Evolutionary conservation across 495 filamentous ascomycete genomes (phyloP).

Genomic region (Talaromyces wortmannii): DNA sequence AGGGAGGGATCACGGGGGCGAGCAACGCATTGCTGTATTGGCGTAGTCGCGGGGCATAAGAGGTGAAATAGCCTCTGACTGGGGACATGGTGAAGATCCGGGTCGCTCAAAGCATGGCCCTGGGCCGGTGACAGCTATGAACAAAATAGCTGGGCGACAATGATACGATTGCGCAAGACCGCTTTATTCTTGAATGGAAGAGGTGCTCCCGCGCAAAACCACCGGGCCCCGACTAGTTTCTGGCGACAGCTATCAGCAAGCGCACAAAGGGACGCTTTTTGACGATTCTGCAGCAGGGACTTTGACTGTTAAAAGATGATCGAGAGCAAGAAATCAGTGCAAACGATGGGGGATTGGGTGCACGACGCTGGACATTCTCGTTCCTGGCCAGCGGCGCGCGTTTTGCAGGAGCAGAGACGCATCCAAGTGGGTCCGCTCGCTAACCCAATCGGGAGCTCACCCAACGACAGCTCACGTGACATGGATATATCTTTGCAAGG

Average conservation of each 20-base stretch:
- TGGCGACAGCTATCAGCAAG: too few species aligned
- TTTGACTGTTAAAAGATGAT: neutral
- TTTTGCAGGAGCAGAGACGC: neutral
- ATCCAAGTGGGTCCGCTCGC: neutral
- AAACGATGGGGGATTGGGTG: neutral
- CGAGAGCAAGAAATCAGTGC: neutral
- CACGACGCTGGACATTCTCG: neutral
- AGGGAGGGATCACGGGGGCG: conserved; percentile 72
- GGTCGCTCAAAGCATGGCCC: conserved; percentile 36
- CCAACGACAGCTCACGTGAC: neutral
- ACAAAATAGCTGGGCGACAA: neutral
- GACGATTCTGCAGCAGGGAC: too few species aligned
- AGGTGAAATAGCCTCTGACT: conserved; percentile 83
- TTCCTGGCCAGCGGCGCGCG: neutral
- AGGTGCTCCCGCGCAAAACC: neutral
- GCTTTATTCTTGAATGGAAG: neutral
- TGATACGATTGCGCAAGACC: neutral
- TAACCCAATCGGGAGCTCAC: neutral
- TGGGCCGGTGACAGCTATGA: neutral
- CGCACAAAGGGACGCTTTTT: too few species aligned
- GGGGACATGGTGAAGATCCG: conserved; percentile 52
- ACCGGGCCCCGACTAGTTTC: neutral
- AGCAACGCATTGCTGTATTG: conserved; percentile 90
- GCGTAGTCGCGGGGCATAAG: conserved; percentile 86
- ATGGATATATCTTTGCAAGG: too few species aligned